These are phyloP conservation scores for Daldinia bambusicola DNA, from an alignment of 495 filamentous ascomycete genomes.

Conservation along the genomic window DNA sequence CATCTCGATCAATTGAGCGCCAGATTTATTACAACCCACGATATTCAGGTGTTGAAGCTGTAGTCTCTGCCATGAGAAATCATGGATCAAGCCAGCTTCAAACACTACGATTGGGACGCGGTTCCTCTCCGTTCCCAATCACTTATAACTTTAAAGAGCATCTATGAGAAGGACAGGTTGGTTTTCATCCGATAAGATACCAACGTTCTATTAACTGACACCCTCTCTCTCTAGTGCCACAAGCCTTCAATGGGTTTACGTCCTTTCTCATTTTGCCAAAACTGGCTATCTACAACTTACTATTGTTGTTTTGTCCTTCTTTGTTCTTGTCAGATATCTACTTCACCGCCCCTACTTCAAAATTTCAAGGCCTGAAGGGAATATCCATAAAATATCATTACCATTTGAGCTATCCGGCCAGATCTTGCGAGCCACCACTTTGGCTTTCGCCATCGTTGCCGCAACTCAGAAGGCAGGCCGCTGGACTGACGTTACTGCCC, in stretches of 20 bases:
- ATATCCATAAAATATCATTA: conserved; percentile 44
- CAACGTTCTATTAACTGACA: conserved; percentile 18
- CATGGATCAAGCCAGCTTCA: conserved; percentile 35
- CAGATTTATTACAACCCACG: conserved; percentile 2
- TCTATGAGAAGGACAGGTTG: conserved; percentile 14
- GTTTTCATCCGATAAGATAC: conserved; percentile 2
- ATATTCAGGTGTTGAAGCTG: conserved; percentile 1
- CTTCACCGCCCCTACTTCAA: conserved; percentile 43
- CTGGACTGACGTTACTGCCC: conserved; percentile 45
- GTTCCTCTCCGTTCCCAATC: conserved; percentile 33
- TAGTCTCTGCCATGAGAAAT: conserved; percentile 19
- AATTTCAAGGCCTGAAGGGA: conserved; percentile 40
- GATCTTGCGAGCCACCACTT: conserved; percentile 44
- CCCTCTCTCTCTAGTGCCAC: conserved; percentile 15
- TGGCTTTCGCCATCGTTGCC: conserved; percentile 46
- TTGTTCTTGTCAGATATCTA: conserved; percentile 43
- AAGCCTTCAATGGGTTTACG: conserved; percentile 45
- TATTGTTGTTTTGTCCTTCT: conserved; percentile 42
- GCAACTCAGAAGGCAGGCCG: conserved; percentile 34
- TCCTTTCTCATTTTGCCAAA: conserved; percentile 40
- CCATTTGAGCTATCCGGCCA: conserved; percentile 50
- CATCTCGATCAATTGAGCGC: conserved; percentile 3
- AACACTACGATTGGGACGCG: conserved; percentile 30
- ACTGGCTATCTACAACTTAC: conserved; percentile 46
- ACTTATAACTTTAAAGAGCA: conserved; percentile 14